Evolutionary conservation across 768 basidiomycete genomes (phyloP), one percentile per base, ranked within the genome.

Genomic region (Gymnopilus dilepis): DNA sequence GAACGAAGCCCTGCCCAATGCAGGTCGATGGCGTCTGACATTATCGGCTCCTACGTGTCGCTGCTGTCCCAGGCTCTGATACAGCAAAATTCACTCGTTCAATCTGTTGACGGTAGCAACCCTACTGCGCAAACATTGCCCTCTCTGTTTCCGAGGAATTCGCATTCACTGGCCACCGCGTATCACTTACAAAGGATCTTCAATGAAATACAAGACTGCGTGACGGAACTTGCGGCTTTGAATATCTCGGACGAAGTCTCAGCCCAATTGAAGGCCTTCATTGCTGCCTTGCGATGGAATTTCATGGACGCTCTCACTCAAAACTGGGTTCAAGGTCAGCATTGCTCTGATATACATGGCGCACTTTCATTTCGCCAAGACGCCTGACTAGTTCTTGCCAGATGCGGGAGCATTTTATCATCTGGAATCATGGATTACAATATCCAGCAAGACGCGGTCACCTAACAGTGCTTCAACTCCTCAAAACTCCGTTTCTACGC

Each of bases 261-360:
- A n/a, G 79, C 84, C 42, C 86, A 81, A 31, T 70, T 97, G 62
- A 90, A 85, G 71, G 86, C 80, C 63, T 75, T 99, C 22, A 71
- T 96, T 62, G 93, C 94, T 61, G 92, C 86, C 58, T 82, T 86
- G n/a, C 84, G 90, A 69, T 96, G 97, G 94, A 85, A 87, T 63
- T 94, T 97, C 70, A 86, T 85, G 48, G 93, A 97, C 66, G 79
- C 90, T 19, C 82, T 98, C 21, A 80, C 88, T 45, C 81, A 81
- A 13, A 81, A 84, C 4, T 99, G 97, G 97, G 69, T 92, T 30
- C 83, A 89, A 78, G 97, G 96, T 95, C 62, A 31, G 81, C 22
- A 3, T 54, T 3, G 7, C n/a, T n/a, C n/a, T n/a, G n/a, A 37
- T 31, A 28, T 34, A 28, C 26, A n/a, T 45, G n/a, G 33, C 19